Evolutionary conservation across 768 basidiomycete genomes (phyloP).

Genomic region (Podaxis rugospora): DNA sequence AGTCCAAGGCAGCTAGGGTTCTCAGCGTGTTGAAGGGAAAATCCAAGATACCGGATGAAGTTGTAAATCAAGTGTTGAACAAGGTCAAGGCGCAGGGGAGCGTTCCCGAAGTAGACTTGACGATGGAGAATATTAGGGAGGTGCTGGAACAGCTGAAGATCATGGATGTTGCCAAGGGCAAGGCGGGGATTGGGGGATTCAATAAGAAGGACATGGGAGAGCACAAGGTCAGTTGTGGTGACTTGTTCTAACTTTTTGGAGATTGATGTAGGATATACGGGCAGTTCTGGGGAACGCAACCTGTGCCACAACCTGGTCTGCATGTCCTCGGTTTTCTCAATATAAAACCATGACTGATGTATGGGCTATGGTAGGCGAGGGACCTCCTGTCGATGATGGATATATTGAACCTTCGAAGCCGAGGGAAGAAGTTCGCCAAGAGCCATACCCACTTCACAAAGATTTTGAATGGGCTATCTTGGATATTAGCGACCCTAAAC

Average conservation of each 20-base stretch:
- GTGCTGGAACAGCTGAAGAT: conserved; percentile 77
- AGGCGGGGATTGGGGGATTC: conserved; percentile 68
- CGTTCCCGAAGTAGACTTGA: conserved; percentile 37
- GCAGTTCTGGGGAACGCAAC: conserved; percentile 97
- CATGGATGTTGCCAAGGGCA: conserved; percentile 82
- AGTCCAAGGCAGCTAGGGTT: conserved; percentile 59
- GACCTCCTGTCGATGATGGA: conserved; percentile 68
- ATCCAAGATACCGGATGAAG: conserved; percentile 50
- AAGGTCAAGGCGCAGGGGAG: conserved; percentile 60
- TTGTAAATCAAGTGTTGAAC: conserved; percentile 65
- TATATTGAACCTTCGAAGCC: conserved; percentile 83
- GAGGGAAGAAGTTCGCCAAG: conserved; percentile 76
- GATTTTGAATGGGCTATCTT: conserved; percentile 90
- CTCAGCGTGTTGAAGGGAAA: conserved; percentile 45
- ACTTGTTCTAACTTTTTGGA: background rate
- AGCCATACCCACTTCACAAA: conserved; percentile 82
- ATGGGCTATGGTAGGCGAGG: conserved; percentile 44
- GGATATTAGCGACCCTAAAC: conserved; percentile 69
- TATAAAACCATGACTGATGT: background rate
- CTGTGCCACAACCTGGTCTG: conserved; percentile 84
- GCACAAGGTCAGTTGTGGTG: conserved; percentile 62
- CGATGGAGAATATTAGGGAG: conserved; percentile 61
- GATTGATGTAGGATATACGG: conserved; percentile 7
- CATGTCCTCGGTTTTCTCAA: background rate
- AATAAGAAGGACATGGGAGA: conserved; percentile 80